A percentile compares a stretch with the other conserved stretches of the same genome.
Conservation (phyloP, 1,284 basidiomycete species). For the Mixia osmundae region DNA sequence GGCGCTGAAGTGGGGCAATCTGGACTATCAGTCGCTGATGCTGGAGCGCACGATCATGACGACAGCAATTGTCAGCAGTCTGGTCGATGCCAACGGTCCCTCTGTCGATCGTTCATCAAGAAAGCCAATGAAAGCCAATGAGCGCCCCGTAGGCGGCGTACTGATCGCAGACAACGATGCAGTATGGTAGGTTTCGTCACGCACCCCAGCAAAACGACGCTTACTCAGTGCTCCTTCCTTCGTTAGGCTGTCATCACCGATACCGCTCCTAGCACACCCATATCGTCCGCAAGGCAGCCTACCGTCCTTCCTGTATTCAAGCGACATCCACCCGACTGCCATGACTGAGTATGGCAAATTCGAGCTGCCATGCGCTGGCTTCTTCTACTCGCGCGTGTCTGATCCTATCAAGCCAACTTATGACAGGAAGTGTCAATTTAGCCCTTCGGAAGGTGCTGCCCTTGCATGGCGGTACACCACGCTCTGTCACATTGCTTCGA, state of each 20-base stretch:
- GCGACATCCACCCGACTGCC: slow-evolving; percentile 10
- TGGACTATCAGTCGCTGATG: slow-evolving; percentile 14
- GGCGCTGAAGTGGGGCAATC: slow-evolving; percentile 9
- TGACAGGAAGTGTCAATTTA: slow-evolving; percentile 7
- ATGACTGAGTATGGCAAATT: slow-evolving; percentile 9
- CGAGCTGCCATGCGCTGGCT: slow-evolving; percentile 13
- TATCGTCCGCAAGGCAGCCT: slow-evolving; percentile 8
- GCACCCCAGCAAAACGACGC: neutral
- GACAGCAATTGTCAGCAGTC: slow-evolving; percentile 9
- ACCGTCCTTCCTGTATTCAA: slow-evolving; percentile 11
- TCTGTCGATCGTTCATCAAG: slow-evolving; percentile 2
- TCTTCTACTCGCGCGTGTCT: slow-evolving; percentile 12
- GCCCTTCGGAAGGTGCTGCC: slow-evolving; percentile 8
- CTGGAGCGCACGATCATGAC: slow-evolving; percentile 12
- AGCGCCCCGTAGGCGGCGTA: slow-evolving; percentile 6
- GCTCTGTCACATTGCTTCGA: slow-evolving; percentile 13
- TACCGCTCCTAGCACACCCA: slow-evolving; percentile 9
- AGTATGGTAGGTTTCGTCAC: slow-evolving; percentile 11
- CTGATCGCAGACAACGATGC: slow-evolving; percentile 14
- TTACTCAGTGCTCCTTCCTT: neutral
- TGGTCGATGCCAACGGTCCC: slow-evolving; percentile 10
- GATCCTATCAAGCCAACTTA: neutral
- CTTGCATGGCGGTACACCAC: slow-evolving; percentile 10
- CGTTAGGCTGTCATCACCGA: slow-evolving; percentile 12
- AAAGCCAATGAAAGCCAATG: slow-evolving; percentile 4